Evolutionary conservation across 352 stramenopile genomes (phyloP).

Genomic region (Globisporangium parvum): DNA sequence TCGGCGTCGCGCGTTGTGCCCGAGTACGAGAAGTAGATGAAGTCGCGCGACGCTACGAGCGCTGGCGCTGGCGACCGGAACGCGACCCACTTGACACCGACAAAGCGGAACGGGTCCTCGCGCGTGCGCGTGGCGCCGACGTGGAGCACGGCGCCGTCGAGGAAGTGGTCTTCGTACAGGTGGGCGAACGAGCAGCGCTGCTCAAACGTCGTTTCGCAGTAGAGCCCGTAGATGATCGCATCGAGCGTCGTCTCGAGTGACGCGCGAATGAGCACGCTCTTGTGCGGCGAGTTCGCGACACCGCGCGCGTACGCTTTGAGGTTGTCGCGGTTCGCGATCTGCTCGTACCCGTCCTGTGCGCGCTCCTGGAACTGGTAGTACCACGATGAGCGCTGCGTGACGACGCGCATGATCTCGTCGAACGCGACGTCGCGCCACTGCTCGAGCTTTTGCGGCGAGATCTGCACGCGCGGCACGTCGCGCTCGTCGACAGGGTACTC

Average conservation of each 20-base stretch:
- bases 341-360: conserved; percentile 25
- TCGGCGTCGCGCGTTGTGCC: conserved; percentile 24
- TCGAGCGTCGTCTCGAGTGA: conserved; percentile 36
- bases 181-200: conserved; percentile 27
- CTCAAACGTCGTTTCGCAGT: conserved; percentile 32
- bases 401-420: conserved; percentile 21
- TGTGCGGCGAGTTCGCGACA: conserved; percentile 21
- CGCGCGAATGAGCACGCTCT: conserved; percentile 20
- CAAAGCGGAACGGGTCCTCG: conserved; percentile 38
- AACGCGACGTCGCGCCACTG: conserved; percentile 23
- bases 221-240: conserved; percentile 33
- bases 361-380: conserved; percentile 27
- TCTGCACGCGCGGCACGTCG: conserved; percentile 21
- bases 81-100: conserved; percentile 38
- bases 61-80: conserved; percentile 29
- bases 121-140: conserved; percentile 21
- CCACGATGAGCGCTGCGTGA: conserved; percentile 23
- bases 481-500: conserved; percentile 11
- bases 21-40: conserved; percentile 38
- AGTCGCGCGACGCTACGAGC: conserved; percentile 34
- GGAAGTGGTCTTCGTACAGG: conserved; percentile 39
- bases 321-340: conserved; percentile 26
- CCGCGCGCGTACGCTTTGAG: conserved; percentile 24
- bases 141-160: conserved; percentile 42
- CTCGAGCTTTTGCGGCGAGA: conserved; percentile 18